These are phyloP conservation scores for Apiotrichum gamsii DNA, from an alignment of 1,284 basidiomycete genomes.

Conservation along the genomic window DNA sequence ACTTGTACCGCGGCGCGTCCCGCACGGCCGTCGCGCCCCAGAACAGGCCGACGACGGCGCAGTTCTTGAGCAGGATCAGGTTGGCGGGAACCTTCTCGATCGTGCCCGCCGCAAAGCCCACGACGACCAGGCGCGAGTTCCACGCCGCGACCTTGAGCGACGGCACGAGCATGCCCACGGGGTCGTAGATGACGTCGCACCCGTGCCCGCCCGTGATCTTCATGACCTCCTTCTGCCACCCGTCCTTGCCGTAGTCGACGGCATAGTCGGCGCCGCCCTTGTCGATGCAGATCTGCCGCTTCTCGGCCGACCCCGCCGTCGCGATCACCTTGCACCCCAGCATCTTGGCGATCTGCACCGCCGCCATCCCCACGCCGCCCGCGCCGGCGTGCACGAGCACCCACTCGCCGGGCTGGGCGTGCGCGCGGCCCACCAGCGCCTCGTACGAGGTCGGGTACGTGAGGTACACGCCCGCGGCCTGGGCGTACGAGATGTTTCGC, in stretches of 20 bases:
- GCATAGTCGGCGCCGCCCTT: slow-evolving; percentile 46
- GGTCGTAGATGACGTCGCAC: slow-evolving; percentile 81
- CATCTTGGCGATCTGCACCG: slow-evolving; percentile 78
- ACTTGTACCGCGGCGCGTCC: slow-evolving; percentile 59
- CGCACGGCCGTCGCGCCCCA: slow-evolving; percentile 73
- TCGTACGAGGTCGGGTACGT: slow-evolving; percentile 55
- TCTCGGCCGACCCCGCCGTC: slow-evolving; percentile 46
- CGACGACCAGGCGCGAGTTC: slow-evolving; percentile 84
- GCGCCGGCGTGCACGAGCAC: slow-evolving; percentile 83
- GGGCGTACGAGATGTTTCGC: slow-evolving; percentile 58
- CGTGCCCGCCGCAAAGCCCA: slow-evolving; percentile 80
- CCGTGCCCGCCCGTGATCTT: slow-evolving; percentile 71
- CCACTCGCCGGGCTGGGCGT: slow-evolving; percentile 75
- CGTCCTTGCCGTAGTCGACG: slow-evolving; percentile 47
- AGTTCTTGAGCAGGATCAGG: slow-evolving; percentile 78
- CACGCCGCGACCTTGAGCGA: slow-evolving; percentile 82
- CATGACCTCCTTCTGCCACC: slow-evolving; percentile 52
- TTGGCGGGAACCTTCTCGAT: slow-evolving; percentile 91
- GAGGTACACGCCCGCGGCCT: slow-evolving; percentile 50
- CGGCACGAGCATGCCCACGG: slow-evolving; percentile 55
- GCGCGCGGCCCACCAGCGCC: slow-evolving; percentile 74
- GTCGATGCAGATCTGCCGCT: slow-evolving; percentile 45
- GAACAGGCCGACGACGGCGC: slow-evolving; percentile 70
- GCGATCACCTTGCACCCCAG: slow-evolving; percentile 51
- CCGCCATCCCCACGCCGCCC: slow-evolving; percentile 79